These are phyloP conservation scores for Bromus sterilis DNA, from an alignment of 176 grass and related monocot species.

Conservation along the genomic window DNA sequence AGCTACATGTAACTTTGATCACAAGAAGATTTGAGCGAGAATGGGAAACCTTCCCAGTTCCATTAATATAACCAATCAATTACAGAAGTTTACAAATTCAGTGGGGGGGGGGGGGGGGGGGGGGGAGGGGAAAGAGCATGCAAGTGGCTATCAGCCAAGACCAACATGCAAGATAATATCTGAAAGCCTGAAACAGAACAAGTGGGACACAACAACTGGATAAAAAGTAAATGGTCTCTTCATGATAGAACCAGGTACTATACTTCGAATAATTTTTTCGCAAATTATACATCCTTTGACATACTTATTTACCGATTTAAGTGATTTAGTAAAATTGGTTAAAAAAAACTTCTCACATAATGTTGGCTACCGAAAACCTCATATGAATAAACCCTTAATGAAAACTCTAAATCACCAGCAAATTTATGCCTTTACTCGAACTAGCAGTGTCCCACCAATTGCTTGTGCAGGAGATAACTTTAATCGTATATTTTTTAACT, in stretches of 20 bases:
- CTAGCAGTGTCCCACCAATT: background rate
- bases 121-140: too few relatives aligned
- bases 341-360: background rate
- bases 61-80: background rate
- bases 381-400: background rate
- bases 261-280: background rate
- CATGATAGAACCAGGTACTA: background rate
- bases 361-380: background rate
- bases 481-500: background rate
- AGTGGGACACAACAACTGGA: background rate
- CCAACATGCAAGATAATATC: background rate
- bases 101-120: too few relatives aligned
- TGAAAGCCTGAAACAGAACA: background rate
- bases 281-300: background rate
- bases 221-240: background rate
- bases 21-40: background rate
- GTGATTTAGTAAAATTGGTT: background rate
- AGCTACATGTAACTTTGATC: background rate
- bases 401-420: background rate
- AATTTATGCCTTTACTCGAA: background rate
- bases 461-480: background rate
- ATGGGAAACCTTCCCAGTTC: background rate
- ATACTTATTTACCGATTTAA: background rate
- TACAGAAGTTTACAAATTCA: background rate
- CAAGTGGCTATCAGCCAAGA: background rate